Evolutionary conservation across 257 asterid species (phyloP).

Genomic region (Solanum medicagineum): DNA sequence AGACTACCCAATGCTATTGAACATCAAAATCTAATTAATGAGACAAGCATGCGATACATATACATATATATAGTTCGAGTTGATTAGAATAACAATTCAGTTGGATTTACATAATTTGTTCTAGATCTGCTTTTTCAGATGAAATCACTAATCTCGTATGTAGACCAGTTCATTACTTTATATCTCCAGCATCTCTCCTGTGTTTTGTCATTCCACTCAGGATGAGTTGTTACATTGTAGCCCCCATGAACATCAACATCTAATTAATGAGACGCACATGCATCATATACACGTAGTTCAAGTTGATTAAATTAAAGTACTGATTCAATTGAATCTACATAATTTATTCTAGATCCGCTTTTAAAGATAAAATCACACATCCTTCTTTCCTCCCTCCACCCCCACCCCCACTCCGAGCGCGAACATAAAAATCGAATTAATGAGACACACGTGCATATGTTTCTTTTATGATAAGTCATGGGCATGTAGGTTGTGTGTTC

Average conservation of each 20-base stretch:
- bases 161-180: too few species aligned
- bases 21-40: slow-evolving; percentile 10
- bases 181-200: too few species aligned
- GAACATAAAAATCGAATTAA: slow-evolving; percentile 6
- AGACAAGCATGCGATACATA: slow-evolving; percentile 11
- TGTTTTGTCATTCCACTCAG: too few species aligned
- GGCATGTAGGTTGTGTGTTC: not conserved
- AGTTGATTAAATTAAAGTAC: too few species aligned
- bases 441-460: slow-evolving; percentile 41
- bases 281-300: too few species aligned
- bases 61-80: not conserved
- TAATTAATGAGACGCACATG: not conserved
- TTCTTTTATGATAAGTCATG: not conserved
- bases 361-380: too few species aligned
- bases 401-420: not conserved
- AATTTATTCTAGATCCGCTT: too few species aligned
- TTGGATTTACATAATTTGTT: not conserved
- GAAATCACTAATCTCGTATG: not conserved
- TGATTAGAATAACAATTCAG: not conserved
- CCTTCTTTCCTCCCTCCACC: not conserved
- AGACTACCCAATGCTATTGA: too few species aligned
- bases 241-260: not conserved
- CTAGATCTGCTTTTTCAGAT: not conserved
- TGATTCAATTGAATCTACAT: too few species aligned
- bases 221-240: too few species aligned